phyloP scores from a whole-genome alignment of 139 green algal species.

The Chloropicon primus region DNA sequence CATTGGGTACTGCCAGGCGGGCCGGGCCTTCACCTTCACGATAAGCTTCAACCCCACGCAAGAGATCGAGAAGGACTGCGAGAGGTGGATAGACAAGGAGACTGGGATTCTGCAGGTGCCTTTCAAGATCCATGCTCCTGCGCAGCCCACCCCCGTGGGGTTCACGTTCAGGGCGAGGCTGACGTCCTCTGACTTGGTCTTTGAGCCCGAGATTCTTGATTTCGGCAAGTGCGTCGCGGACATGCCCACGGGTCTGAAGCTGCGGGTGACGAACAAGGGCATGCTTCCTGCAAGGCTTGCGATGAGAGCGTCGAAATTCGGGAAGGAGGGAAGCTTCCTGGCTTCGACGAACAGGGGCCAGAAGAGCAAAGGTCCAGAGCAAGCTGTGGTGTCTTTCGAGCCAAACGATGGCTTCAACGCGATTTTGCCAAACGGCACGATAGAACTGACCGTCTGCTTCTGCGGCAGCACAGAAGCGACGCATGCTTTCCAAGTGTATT shows the following conservation, averaged over 20 bases:
- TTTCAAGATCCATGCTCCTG: background rate
- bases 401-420: background rate
- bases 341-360: background rate
- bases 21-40: background rate
- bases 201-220: constrained; percentile 11
- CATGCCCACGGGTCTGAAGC: background rate
- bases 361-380: background rate
- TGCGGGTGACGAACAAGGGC: constrained; percentile 8
- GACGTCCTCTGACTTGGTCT: constrained; percentile 3
- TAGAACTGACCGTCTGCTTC: background rate
- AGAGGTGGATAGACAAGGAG: background rate
- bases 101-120: constrained; percentile 2
- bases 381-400: background rate
- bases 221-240: background rate
- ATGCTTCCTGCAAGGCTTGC: background rate
- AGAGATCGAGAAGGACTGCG: background rate
- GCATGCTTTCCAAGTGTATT: background rate
- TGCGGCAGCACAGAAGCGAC: background rate
- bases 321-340: background rate
- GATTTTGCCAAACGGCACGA: background rate
- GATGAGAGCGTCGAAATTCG: background rate
- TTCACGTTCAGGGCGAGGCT: constrained; percentile 4
- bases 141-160: background rate
- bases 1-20: constrained; percentile 12
- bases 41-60: background rate